phyloP scores from a whole-genome alignment of 805 yeast species.

The Cyberlindnera americana region DNA sequence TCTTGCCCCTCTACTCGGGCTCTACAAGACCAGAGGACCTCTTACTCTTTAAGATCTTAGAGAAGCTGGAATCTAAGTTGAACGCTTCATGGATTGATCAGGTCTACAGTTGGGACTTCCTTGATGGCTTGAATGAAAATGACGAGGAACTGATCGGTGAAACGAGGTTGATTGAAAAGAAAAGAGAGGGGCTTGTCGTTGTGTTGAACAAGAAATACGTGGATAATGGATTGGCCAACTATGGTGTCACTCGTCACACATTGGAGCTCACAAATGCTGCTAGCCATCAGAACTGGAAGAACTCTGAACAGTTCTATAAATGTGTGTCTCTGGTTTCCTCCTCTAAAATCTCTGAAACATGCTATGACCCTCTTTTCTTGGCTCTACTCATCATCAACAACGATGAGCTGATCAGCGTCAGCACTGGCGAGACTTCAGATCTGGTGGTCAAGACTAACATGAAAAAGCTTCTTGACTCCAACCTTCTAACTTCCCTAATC shows the following conservation, averaged over 20 bases:
- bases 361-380: constrained; percentile 72
- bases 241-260: constrained; percentile 26
- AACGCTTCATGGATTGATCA: constrained; percentile 61
- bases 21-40: constrained; percentile 57
- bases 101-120: constrained; percentile 64
- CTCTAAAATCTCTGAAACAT: constrained; percentile 25
- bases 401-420: constrained; percentile 51
- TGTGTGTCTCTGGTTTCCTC: constrained; percentile 18
- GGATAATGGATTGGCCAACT: constrained; percentile 42
- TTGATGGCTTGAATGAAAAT: constrained; percentile 34
- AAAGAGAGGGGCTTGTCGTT: constrained; percentile 46
- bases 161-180: constrained; percentile 43
- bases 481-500: constrained; percentile 48
- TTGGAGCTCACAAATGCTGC: constrained; percentile 27
- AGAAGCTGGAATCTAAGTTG: constrained; percentile 50
- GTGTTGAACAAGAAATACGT: constrained; percentile 48
- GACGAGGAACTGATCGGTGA: constrained; percentile 47
- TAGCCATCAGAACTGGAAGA: constrained; percentile 24
- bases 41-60: constrained; percentile 53
- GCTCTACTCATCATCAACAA: constrained; percentile 58
- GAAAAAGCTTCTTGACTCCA: constrained; percentile 53
- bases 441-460: constrained; percentile 41
- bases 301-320: constrained; percentile 30
- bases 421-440: constrained; percentile 28
- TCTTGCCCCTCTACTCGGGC: constrained; percentile 61